Base-by-base conservation (phyloP, 2,329 filamentous ascomycete species). In the Colletotrichum karsti region DNA sequence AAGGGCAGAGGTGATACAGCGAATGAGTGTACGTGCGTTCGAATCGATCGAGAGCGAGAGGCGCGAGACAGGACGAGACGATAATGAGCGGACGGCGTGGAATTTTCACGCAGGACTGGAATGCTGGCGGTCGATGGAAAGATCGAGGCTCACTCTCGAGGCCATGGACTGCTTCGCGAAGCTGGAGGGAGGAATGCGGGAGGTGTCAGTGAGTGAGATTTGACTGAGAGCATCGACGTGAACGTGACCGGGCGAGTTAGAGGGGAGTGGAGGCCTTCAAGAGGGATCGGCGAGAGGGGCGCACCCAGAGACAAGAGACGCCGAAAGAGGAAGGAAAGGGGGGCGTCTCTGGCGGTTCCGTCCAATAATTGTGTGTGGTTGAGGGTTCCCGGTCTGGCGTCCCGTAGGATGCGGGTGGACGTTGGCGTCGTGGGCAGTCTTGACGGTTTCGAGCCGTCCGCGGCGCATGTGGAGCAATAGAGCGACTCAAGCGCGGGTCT, bases 201-300 rank as follows among this genome's bases (percentile, higher is more conserved):
- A n/a, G 33, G 30, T 30, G 50, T 35, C 22, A 20, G 54, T 37
- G 33, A 7, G 58, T 26, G 44, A 51, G 53, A 63, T n/a, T 13
- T 24, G 35, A 48, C 39, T 42, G 39, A 44, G 30, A 48, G 54
- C 30, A 13, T 33, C 24, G 41, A 48, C 20, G 46, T 61, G 22
- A 41, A 18, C 37, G 46, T 53, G 42, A 63, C 39, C 18, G 26
- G 37, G n/a, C 26, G 55, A 51, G 62, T 51, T 20, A 24, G 62
- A 62, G 10, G 54, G 58, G 57, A 67, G 63, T 63, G 63, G 63
- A 67, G 58, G 63, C 41, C 60, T 65, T 68, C 22, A 68, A 65
- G 65, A 68, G 65, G 46, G 65, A 68, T 65, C 65, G 33, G 53
- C 54, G 12, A 53, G 65, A 41, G 44, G 33, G 50, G 44, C 33